A percentile compares a stretch with the other conserved stretches of the same genome.
Conservation (phyloP, 1,284 basidiomycete species). For the Leccinum ponderosum region DNA sequence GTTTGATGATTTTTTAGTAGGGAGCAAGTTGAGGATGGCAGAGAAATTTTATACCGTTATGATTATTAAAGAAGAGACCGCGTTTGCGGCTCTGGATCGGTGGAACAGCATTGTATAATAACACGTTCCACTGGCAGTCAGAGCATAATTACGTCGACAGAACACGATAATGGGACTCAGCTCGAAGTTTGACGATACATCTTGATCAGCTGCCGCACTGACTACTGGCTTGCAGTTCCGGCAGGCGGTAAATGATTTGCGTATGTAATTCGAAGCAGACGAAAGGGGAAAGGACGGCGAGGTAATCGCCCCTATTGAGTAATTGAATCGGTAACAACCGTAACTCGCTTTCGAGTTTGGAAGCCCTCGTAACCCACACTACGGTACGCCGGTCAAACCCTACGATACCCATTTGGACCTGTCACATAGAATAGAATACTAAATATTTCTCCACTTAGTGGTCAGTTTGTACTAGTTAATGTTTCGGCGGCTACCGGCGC, state of each 20-base stretch:
- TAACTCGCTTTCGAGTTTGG: neutral
- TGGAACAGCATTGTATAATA: neutral
- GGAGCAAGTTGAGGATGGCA: too few relatives aligned
- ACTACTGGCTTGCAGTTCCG: neutral
- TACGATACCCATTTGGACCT: neutral
- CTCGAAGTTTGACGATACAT: neutral
- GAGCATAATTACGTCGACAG: neutral
- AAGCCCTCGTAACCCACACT: neutral
- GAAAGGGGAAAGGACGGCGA: neutral
- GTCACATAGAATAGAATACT: neutral
- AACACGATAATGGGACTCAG: neutral
- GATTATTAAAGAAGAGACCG: too few relatives aligned
- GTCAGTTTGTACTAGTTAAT: neutral
- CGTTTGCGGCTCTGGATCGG: neutral
- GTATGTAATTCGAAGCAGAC: neutral
- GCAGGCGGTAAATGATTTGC: neutral
- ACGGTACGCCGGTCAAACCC: neutral
- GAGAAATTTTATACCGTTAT: too few relatives aligned
- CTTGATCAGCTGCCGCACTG: neutral
- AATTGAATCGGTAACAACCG: neutral
- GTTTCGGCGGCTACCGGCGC: neutral
- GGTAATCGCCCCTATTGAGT: neutral
- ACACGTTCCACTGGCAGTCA: neutral
- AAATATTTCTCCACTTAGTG: neutral
- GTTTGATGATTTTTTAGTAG: too few relatives aligned